Conservation (phyloP, 2,329 filamentous ascomycete genomes). For the Escovopsis weberi region DNA sequence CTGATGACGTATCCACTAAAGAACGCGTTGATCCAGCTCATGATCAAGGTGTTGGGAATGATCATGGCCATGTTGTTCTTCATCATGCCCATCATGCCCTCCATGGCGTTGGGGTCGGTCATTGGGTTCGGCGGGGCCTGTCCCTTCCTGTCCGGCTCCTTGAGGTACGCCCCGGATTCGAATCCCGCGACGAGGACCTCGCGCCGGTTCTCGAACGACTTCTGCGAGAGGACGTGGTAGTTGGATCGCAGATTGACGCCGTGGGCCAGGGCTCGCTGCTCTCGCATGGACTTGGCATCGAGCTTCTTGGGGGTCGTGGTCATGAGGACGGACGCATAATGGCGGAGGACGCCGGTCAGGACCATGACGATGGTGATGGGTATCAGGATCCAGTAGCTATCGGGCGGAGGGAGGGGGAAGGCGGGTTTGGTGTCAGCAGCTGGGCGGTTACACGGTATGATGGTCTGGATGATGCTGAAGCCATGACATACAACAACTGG, state of each 20-base stretch:
- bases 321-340: constrained; percentile 91
- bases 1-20: constrained; percentile 97
- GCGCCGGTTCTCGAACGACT: constrained; percentile 67
- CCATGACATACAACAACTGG: constrained; percentile 71
- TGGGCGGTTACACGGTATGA: background rate
- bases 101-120: constrained; percentile 91
- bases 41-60: constrained; percentile 94
- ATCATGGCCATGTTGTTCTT: constrained; percentile 99
- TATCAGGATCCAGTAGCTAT: constrained; percentile 95
- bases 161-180: constrained; percentile 76
- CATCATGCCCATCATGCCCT: constrained; percentile 99
- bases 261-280: constrained; percentile 72
- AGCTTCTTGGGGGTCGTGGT: constrained; percentile 71
- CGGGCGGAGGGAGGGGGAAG: constrained; percentile 9
- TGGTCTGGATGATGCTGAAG: background rate
- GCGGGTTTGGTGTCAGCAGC: constrained; percentile 6
- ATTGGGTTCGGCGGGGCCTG: constrained; percentile 88
- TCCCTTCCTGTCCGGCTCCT: constrained; percentile 72
- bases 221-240: constrained; percentile 61
- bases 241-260: constrained; percentile 77
- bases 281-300: constrained; percentile 60
- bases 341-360: constrained; percentile 84
- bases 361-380: constrained; percentile 98
- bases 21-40: constrained; percentile 99
- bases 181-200: constrained; percentile 67